Percentiles rank a stretch among this genome's conserved stretches.
Conservation (phyloP, 805 yeast species). For the Saturnispora besseyi region DNA sequence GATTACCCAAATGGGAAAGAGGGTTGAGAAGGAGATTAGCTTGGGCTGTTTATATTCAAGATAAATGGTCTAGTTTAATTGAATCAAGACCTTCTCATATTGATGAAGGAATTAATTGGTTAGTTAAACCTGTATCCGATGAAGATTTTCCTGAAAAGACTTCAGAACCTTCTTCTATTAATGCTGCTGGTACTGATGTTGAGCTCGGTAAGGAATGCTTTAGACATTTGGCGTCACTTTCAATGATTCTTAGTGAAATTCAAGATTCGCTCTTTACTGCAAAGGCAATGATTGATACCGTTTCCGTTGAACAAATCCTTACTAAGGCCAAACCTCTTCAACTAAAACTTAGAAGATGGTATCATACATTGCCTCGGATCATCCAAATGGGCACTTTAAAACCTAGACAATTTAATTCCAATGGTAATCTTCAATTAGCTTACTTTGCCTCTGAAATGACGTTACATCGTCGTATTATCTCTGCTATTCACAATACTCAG, state of each 20-base stretch:
- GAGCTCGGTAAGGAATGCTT: slow-evolving; percentile 63
- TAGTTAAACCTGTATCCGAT: slow-evolving; percentile 55
- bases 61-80: slow-evolving; percentile 78
- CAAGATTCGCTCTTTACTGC: slow-evolving; percentile 64
- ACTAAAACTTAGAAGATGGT: slow-evolving; percentile 63
- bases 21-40: slow-evolving; percentile 81
- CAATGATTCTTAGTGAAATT: slow-evolving; percentile 63
- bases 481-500: slow-evolving; percentile 34
- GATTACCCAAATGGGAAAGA: slow-evolving; percentile 90
- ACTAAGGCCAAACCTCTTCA: slow-evolving; percentile 76
- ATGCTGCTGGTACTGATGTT: slow-evolving; percentile 47
- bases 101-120: slow-evolving; percentile 67
- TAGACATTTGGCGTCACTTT: slow-evolving; percentile 55
- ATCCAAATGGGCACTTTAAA: slow-evolving; percentile 54
- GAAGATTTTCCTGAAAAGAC: slow-evolving; percentile 77
- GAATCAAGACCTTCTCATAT: slow-evolving; percentile 83
- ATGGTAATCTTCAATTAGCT: slow-evolving; percentile 72
- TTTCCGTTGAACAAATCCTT: slow-evolving; percentile 58
- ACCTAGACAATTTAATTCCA: slow-evolving; percentile 57
- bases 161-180: slow-evolving; percentile 13
- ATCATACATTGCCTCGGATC: slow-evolving; percentile 57
- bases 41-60: slow-evolving; percentile 93
- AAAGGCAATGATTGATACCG: slow-evolving; percentile 47
- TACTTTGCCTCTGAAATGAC: slow-evolving; percentile 88
- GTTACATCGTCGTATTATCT: slow-evolving; percentile 67